phyloP scores from a whole-genome alignment of 2,329 filamentous ascomycete species.

The Trichoderma pleuroti region DNA sequence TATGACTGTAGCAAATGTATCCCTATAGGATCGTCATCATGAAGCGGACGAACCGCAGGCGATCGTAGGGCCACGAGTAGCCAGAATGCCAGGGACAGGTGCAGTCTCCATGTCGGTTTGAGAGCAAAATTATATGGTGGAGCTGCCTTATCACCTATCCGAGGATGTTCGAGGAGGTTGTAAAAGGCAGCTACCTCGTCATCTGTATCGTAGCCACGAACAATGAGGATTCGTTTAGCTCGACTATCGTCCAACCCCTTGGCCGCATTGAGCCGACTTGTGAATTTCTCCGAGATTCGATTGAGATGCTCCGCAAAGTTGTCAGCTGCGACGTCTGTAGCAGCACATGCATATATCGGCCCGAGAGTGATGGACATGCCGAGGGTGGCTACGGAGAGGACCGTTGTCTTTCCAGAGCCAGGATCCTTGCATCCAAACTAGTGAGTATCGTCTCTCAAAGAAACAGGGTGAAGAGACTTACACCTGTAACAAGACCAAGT shows the following conservation, averaged over 20 bases:
- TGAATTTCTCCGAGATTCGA: not conserved
- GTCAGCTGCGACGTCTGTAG: not conserved
- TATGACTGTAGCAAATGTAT: constrained; percentile 4
- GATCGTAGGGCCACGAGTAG: constrained; percentile 16
- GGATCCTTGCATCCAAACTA: constrained; percentile 14
- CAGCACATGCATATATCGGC: constrained; percentile 11
- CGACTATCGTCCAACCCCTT: not conserved
- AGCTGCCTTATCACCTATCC: not conserved
- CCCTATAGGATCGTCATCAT: not conserved
- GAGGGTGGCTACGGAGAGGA: not conserved
- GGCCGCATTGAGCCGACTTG: not conserved
- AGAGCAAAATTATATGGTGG: not conserved
- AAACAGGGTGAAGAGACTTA: constrained; percentile 9
- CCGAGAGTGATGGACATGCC: constrained; percentile 19
- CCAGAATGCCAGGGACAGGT: constrained; percentile 21
- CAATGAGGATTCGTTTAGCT: not conserved
- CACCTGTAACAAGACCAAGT: constrained; percentile 19
- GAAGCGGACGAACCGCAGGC: not conserved
- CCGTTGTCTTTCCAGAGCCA: constrained; percentile 22
- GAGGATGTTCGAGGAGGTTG: not conserved
- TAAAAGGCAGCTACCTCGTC: constrained; percentile 3
- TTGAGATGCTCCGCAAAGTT: constrained; percentile 14
- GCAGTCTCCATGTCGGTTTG: constrained; percentile 18
- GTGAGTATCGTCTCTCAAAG: not conserved
- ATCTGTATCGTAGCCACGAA: not conserved